phyloP scores from a whole-genome alignment of 2,329 filamentous ascomycete species.

The Ambrosiella cleistominuta region DNA sequence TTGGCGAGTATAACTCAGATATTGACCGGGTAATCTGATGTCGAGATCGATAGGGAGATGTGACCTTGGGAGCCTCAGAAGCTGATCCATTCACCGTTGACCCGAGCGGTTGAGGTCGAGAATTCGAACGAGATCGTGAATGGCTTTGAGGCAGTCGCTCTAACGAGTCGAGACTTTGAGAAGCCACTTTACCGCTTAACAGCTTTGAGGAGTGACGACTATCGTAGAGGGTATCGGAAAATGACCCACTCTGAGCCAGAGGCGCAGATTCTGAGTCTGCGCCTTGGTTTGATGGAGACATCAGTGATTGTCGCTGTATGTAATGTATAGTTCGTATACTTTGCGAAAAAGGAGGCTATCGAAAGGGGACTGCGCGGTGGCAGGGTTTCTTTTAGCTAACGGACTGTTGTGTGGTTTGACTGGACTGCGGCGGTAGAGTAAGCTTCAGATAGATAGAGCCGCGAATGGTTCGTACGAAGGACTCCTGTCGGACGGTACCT shows the following conservation, averaged over 20 bases:
- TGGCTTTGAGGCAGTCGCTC: not conserved
- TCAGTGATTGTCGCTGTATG: no score
- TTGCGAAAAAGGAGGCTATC: no score
- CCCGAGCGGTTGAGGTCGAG: not conserved
- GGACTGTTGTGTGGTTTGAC: not conserved
- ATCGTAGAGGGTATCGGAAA: not conserved
- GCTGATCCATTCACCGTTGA: not conserved
- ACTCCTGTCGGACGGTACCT: no score
- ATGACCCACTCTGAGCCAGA: no score
- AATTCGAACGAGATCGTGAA: not conserved
- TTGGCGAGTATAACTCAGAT: slow-evolving; percentile 33
- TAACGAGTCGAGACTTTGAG: not conserved
- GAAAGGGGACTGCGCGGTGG: not conserved
- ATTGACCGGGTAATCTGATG: slow-evolving; percentile 40
- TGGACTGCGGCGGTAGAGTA: no score
- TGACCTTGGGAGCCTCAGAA: slow-evolving; percentile 4
- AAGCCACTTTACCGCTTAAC: not conserved
- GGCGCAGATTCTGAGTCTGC: no score
- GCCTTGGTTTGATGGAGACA: no score
- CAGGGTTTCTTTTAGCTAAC: no score
- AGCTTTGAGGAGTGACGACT: not conserved
- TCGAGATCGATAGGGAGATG: slow-evolving; percentile 18
- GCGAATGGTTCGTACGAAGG: no score
- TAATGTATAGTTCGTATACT: no score
- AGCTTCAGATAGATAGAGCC: no score